Percentiles rank a stretch among this genome's conserved stretches.
phyloP scores from a whole-genome alignment of 1,284 basidiomycete genomes.

The Rugosomyces carneus region DNA sequence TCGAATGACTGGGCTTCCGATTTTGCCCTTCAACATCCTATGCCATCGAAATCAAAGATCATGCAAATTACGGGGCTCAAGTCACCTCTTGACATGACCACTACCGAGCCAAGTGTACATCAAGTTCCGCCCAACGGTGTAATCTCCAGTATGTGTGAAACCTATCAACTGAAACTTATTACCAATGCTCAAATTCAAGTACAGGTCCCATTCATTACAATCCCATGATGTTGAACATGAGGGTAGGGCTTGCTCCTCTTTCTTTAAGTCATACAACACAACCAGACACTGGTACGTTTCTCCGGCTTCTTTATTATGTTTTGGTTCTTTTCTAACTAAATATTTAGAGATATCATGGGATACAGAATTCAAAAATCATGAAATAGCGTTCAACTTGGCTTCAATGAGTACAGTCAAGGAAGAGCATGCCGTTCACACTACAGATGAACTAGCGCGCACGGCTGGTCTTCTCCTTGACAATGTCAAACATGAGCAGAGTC shows the following conservation, averaged over 20 bases:
- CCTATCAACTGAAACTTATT: not conserved
- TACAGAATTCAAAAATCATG: conserved; percentile 55
- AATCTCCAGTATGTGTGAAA: conserved; percentile 5
- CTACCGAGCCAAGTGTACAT: not conserved
- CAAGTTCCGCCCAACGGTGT: not conserved
- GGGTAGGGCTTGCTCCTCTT: conserved; percentile 6
- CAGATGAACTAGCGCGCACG: conserved; percentile 70
- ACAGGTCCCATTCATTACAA: conserved; percentile 11
- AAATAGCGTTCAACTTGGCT: conserved; percentile 28
- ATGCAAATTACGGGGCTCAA: conserved; percentile 1
- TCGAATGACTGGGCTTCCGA: conserved; percentile 52
- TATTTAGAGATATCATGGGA: conserved; percentile 39
- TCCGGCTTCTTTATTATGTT: not conserved
- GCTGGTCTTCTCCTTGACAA: conserved; percentile 69
- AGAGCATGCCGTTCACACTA: conserved; percentile 27
- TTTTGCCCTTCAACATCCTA: conserved; percentile 40
- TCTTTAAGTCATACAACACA: conserved; percentile 5
- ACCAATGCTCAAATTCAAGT: not conserved
- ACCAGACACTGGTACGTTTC: not conserved
- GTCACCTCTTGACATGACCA: not conserved
- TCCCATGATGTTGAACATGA: conserved; percentile 2
- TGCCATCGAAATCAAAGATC: conserved; percentile 6
- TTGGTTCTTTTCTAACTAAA: not conserved
- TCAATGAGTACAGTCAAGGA: conserved; percentile 19
- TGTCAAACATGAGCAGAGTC: conserved; percentile 65